Evolutionary conservation across 1,139 yeast species (phyloP).

Genomic region (Sugiyamaella grinbergsii): DNA sequence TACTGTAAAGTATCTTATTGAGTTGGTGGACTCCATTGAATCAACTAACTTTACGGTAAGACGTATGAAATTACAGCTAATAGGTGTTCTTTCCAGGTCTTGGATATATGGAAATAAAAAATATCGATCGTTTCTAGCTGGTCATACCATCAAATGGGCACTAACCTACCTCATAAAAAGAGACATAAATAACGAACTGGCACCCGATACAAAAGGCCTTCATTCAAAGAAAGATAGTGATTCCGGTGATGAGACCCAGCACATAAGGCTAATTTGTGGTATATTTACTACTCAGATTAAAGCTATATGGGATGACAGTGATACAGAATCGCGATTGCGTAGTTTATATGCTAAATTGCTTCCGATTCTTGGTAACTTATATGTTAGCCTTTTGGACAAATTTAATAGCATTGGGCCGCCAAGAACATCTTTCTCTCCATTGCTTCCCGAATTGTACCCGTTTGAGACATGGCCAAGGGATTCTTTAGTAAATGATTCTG

Average conservation of each 20-base stretch:
- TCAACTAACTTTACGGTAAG: constrained; percentile 48
- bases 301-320: constrained; percentile 39
- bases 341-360: constrained; percentile 39
- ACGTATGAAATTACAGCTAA: constrained; percentile 58
- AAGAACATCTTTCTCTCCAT: constrained; percentile 38
- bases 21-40: constrained; percentile 36
- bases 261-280: constrained; percentile 38
- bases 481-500: constrained; percentile 70
- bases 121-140: constrained; percentile 51
- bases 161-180: constrained; percentile 33
- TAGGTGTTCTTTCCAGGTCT: constrained; percentile 59
- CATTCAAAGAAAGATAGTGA: constrained; percentile 29
- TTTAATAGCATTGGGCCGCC: constrained; percentile 18
- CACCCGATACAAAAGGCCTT: background rate
- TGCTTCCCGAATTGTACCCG: constrained; percentile 73
- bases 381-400: constrained; percentile 1
- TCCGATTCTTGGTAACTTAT: constrained; percentile 37
- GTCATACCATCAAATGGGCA: constrained; percentile 62
- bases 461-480: constrained; percentile 57
- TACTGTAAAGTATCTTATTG: constrained; percentile 36
- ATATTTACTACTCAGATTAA: constrained; percentile 41
- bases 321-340: constrained; percentile 36
- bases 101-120: constrained; percentile 47
- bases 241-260: constrained; percentile 35
- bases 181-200: background rate